Evolutionary conservation across 169 alveolate genomes (phyloP).

Genomic region (Plasmodium reichenowi): DNA sequence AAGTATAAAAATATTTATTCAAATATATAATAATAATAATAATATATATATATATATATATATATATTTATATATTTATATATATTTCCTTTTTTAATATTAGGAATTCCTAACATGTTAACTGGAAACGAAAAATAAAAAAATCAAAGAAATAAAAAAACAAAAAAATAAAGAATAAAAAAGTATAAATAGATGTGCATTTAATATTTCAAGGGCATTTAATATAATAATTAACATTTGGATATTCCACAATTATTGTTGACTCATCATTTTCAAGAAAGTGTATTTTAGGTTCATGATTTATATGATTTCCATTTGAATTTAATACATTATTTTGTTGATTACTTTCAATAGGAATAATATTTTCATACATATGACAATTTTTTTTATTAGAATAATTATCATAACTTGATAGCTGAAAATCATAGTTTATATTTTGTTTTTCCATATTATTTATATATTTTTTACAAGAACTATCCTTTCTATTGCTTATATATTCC

Average conservation of each 20-base stretch:
- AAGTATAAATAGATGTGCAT: too few species aligned
- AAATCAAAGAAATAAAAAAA: too few species aligned
- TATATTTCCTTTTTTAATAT: neutral
- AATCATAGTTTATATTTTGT: too few species aligned
- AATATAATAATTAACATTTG: constrained; percentile 60
- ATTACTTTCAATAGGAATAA: neutral
- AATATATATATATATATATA: neutral
- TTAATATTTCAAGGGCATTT: constrained; percentile 18
- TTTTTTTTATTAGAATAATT: neutral
- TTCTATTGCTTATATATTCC: too few species aligned
- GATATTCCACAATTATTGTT: constrained; percentile 63
- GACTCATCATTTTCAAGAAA: constrained; percentile 59
- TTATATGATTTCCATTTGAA: constrained; percentile 9
- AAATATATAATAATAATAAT: neutral
- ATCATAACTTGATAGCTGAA: too few species aligned
- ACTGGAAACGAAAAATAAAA: constrained; percentile 48
- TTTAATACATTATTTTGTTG: neutral
- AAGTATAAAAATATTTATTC: neutral
- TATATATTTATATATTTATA: neutral
- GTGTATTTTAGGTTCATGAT: constrained; percentile 56
- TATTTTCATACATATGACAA: neutral
- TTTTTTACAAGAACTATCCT: too few species aligned
- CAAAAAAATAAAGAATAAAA: constrained; percentile 6
- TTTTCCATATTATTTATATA: too few species aligned
- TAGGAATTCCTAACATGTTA: constrained; percentile 75